Base-by-base conservation (phyloP, 2,329 filamentous ascomycete genomes). In the Colletotrichum sp. region DNA sequence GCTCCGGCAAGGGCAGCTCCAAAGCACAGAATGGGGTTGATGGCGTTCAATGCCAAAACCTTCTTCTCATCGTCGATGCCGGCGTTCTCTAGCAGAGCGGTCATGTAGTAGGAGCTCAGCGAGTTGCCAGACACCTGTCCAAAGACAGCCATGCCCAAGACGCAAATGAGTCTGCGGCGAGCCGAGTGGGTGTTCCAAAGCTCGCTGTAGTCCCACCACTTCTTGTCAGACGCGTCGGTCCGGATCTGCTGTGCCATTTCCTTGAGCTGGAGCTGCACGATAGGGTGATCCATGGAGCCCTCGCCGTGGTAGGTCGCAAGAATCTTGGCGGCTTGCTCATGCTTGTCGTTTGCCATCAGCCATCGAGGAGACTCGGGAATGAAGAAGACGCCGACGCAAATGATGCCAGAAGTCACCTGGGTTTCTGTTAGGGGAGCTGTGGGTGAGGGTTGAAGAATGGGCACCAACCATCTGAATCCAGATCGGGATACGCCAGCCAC, bases 161-260 rank as follows among this genome's bases (percentile, higher is more conserved):
- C 89, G 75, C 87, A 89, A 18, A 88, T 83, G 12, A 92, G 85
- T 14, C 90, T 86, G 60, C 88, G 88, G 26, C 87, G 84, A 2
- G 88, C 86, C 3, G 86, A 85, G 60, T 85, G 85, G 6, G 84
- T 88, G 79, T 88, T 88, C 84, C 88, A 89, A 1, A 91, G 84
- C 72, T 89, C 89, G 64, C 85, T 83, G 78, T 90, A 91, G 78
- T 91, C 89, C 87, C 88, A 90, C 88, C 88, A 90, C 64, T 85
- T 84, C 83, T 90, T 90, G 75, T 90, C 89, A 2, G 88, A 87
- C 9, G 87, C 88, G 68, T 89, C 86, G 9, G 83, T 83, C n/a
- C 86, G 85, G 67, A 87, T 87, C 70, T 86, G 85, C n/a, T 81
- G 80, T 10, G 85, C 79, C 83, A 89, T 87, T 74, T 91, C 88